Evolutionary conservation across 2,329 filamentous ascomycete species (phyloP), one percentile per base, ranked within the genome.

Genomic region (Talaromyces sp.): DNA sequence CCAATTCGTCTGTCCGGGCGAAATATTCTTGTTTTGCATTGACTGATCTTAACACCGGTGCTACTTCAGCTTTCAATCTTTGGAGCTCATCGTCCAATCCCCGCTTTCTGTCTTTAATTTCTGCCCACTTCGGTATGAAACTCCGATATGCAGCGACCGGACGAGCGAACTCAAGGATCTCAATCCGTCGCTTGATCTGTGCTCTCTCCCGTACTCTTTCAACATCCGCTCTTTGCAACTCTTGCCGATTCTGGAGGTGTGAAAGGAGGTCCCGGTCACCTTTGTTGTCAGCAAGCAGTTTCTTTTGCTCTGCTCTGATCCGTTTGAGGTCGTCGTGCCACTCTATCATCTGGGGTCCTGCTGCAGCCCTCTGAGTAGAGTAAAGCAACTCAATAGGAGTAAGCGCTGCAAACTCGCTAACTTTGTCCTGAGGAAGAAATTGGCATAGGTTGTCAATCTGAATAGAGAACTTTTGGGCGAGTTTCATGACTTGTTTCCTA

Each of bases 381-480:
- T 86, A 81, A 0, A 99, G 80, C 19, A 97, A 81, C 45, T 95
- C 88, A 11, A 96, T 79, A 0, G 93, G 88, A 8, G 85, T 89
- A 64, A 96, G 83, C 5, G 84, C 88, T 5, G 94, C 91, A 70
- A 99, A 99, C 69, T 97, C 92, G 22, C 91, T 90, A 1, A 99
- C 94, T 64, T 92, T 89, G 70, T 99, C 94, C 72, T 99, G 94
- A 0, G 94, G 94, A 45, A 99, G 77, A 66, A 99, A 99, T 70
- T 99, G 94, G 71, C 94, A 99, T 2, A 99, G 80, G 65, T 99
- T 99, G 77, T 99, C 94, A 63, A 97, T 90, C 73, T 99, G 94
- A 53, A 99, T 97, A 51, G 88, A 88, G 67, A 96, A 85, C 9
- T 80, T 81, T 60, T 79, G 82, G 61, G 87, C 88, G 51, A 96